phyloP scores from a whole-genome alignment of 768 basidiomycete genomes.

The Leccinum barrowsii region DNA sequence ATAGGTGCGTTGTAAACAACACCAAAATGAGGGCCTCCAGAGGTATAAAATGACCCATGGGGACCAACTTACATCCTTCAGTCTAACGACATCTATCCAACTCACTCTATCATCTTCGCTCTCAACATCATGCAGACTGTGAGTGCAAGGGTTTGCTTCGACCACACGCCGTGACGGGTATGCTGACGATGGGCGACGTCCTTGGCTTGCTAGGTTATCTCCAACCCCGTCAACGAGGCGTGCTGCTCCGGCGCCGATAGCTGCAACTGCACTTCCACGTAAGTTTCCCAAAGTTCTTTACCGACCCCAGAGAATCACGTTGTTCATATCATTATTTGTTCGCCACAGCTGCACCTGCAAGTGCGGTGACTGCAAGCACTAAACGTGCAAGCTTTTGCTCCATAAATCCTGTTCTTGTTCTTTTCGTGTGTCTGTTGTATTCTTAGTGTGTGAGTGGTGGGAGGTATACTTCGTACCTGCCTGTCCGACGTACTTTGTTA shows the following conservation, averaged over 20 bases:
- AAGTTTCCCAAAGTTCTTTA: background rate
- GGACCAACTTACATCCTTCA: background rate
- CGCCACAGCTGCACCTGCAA: slow-evolving; percentile 13
- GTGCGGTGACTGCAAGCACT: slow-evolving; percentile 21
- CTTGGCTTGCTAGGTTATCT: slow-evolving; percentile 5
- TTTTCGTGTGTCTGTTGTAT: background rate
- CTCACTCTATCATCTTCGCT: background rate
- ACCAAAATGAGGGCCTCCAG: background rate
- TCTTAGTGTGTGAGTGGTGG: background rate
- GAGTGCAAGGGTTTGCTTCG: background rate
- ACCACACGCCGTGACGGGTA: background rate
- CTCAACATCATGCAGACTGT: slow-evolving; percentile 20
- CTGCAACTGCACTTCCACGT: slow-evolving; percentile 17
- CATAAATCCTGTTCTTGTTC: background rate
- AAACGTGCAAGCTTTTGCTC: background rate
- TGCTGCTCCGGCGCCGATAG: slow-evolving; percentile 11
- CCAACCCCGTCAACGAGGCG: slow-evolving; percentile 15
- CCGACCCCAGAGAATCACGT: background rate
- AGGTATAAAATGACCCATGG: slow-evolving; percentile 8
- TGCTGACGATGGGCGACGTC: background rate
- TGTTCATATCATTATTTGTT: background rate
- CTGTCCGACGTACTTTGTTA: background rate
- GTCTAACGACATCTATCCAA: background rate
- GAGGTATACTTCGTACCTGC: too few species aligned
- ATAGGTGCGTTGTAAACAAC: background rate